These are phyloP conservation scores for Phlebiopsis flavidoalba DNA, from an alignment of 768 basidiomycete species.

Conservation along the genomic window DNA sequence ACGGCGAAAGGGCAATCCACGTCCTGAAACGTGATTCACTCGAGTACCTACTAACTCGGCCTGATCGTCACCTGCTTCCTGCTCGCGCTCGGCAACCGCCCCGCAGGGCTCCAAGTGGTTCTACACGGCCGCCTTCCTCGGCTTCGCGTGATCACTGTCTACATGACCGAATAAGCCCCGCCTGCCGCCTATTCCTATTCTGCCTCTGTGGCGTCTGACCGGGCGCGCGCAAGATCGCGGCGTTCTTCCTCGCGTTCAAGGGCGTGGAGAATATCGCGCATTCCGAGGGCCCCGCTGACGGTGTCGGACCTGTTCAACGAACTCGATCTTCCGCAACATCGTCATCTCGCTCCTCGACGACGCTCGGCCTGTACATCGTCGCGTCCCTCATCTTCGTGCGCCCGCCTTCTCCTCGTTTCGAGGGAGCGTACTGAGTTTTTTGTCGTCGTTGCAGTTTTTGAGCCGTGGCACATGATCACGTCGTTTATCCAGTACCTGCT, in stretches of 20 bases:
- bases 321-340: slow-evolving; percentile 80
- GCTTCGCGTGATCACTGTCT: slow-evolving; percentile 92
- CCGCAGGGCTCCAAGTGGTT: slow-evolving; percentile 88
- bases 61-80: slow-evolving; percentile 85
- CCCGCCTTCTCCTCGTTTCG: neutral
- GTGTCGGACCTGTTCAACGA: slow-evolving; percentile 66
- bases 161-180: slow-evolving; percentile 79
- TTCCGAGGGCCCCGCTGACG: slow-evolving; percentile 39
- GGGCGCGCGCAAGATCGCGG: slow-evolving; percentile 40
- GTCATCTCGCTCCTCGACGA: slow-evolving; percentile 82
- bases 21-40: slow-evolving; percentile 75
- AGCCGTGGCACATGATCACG: slow-evolving; percentile 99
- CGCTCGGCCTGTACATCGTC: slow-evolving; percentile 82
- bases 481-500: slow-evolving; percentile 90
- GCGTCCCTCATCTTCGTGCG: slow-evolving; percentile 82
- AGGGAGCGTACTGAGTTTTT: neutral
- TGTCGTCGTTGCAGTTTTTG: slow-evolving; percentile 56
- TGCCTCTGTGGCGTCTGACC: neutral
- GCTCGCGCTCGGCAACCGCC: slow-evolving; percentile 81
- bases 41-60: slow-evolving; percentile 84
- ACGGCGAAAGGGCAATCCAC: slow-evolving; percentile 51
- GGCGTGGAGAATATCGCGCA: slow-evolving; percentile 60
- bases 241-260: slow-evolving; percentile 80
- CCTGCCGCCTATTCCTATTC: slow-evolving; percentile 3
- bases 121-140: slow-evolving; percentile 81